Evolutionary conservation across 768 basidiomycete species (phyloP).

Genomic region (Suillus sp.): DNA sequence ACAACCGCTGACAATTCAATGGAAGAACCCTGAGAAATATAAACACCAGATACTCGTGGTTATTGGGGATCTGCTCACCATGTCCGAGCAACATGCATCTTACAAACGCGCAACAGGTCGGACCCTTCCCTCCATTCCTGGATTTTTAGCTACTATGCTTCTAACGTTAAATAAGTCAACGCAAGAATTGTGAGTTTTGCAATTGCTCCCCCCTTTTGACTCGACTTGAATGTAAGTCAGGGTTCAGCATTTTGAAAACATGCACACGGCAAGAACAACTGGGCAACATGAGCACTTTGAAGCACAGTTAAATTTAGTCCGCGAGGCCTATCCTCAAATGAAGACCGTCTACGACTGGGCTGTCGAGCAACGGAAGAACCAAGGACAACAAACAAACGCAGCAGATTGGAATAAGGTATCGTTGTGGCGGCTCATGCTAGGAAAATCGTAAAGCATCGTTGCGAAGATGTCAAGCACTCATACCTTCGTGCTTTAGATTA

Average conservation of each 20-base stretch:
- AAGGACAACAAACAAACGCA: background rate
- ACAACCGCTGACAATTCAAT: background rate
- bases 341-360: conserved; percentile 35
- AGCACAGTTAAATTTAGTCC: conserved; percentile 23
- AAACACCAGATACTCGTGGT: conserved; percentile 28
- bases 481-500: background rate
- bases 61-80: conserved; percentile 34
- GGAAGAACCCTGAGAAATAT: conserved; percentile 32
- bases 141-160: conserved; percentile 28
- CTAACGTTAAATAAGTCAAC: conserved; percentile 34
- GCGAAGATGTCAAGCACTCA: background rate
- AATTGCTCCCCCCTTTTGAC: background rate
- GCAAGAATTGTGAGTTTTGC: conserved; percentile 31
- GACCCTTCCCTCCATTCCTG: conserved; percentile 32
- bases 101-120: conserved; percentile 32
- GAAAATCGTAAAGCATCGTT: conserved; percentile 20
- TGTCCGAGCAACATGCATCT: conserved; percentile 28
- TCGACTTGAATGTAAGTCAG: conserved; percentile 18
- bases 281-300: conserved; percentile 26
- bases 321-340: conserved; percentile 31
- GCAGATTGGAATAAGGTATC: conserved; percentile 33
- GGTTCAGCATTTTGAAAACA: conserved; percentile 30
- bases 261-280: conserved; percentile 22
- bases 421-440: conserved; percentile 24
- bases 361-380: conserved; percentile 9